Evolutionary conservation across 2,329 filamentous ascomycete species (phyloP).

Genomic region (Trichoderma afroharzianum): DNA sequence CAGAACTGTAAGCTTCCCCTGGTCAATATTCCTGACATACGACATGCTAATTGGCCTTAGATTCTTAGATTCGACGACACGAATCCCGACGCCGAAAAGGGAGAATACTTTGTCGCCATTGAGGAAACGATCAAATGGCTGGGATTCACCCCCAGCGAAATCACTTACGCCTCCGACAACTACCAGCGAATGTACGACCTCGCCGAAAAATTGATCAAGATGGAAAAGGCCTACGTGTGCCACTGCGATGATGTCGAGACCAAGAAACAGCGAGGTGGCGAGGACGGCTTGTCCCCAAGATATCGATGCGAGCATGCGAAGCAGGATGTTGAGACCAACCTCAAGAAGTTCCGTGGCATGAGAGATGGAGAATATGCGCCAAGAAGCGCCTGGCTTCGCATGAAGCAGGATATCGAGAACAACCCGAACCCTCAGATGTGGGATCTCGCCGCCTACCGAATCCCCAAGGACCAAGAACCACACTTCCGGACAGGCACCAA

Average conservation of each 20-base stretch:
- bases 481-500: slow-evolving; percentile 77
- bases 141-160: slow-evolving; percentile 67
- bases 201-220: slow-evolving; percentile 76
- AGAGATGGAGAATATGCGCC: slow-evolving; percentile 85
- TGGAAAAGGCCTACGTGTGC: slow-evolving; percentile 77
- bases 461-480: slow-evolving; percentile 65
- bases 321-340: slow-evolving; percentile 69
- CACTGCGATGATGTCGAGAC: slow-evolving; percentile 80
- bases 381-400: slow-evolving; percentile 77
- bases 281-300: slow-evolving; percentile 62
- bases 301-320: slow-evolving; percentile 79
- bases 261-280: slow-evolving; percentile 81
- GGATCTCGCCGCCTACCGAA: slow-evolving; percentile 88
- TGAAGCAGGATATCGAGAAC: slow-evolving; percentile 81
- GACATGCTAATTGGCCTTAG: background rate
- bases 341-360: slow-evolving; percentile 85
- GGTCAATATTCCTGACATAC: background rate
- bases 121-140: slow-evolving; percentile 60
- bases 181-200: slow-evolving; percentile 85
- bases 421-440: slow-evolving; percentile 87
- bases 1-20: slow-evolving; percentile 21
- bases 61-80: slow-evolving; percentile 79
- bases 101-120: slow-evolving; percentile 85
- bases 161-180: slow-evolving; percentile 88
- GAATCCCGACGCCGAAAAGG: slow-evolving; percentile 89